A percentile compares a stretch with the other conserved stretches of the same genome.
phyloP scores from a whole-genome alignment of 345 rosid genomes.

The Turnera subulata region DNA sequence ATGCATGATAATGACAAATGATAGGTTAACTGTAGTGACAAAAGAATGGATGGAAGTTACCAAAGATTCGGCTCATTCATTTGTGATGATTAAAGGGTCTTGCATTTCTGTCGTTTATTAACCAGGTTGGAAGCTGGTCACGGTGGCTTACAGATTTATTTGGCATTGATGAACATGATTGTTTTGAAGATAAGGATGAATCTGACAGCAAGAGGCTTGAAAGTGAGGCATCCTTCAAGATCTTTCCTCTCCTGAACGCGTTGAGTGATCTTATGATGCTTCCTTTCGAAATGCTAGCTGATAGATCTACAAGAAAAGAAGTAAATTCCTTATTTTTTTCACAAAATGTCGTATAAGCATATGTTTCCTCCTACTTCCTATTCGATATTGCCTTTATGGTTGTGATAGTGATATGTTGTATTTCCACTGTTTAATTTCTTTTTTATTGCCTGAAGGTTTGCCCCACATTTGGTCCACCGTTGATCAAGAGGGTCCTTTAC shows the following conservation, averaged over 20 bases:
- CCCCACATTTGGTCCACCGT: constrained; percentile 59
- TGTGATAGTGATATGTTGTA: no score
- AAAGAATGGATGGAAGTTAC: no score
- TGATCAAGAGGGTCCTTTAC: constrained; percentile 59
- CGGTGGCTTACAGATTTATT: constrained; percentile 91
- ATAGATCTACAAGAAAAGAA: constrained; percentile 72
- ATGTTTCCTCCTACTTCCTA: not conserved
- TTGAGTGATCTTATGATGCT: constrained; percentile 97
- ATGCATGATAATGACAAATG: no score
- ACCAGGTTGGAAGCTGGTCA: constrained; percentile 89
- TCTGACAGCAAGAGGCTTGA: constrained; percentile 25
- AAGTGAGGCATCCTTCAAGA: constrained; percentile 50
- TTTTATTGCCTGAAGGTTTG: constrained; percentile 49
- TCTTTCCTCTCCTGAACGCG: constrained; percentile 70
- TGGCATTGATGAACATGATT: constrained; percentile 55
- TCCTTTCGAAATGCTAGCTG: constrained; percentile 81
- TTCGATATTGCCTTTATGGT: constrained; percentile 10
- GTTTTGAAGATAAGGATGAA: constrained; percentile 28
- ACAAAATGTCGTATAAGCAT: not conserved
- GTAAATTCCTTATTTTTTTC: constrained; percentile 28
- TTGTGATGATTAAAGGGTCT: constrained; percentile 4
- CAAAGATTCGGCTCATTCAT: no score
- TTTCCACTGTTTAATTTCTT: not conserved
- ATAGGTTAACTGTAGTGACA: no score
- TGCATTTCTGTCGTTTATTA: constrained; percentile 10